Base-by-base conservation (phyloP, 768 basidiomycete genomes). In the Amanita thiersii region DNA sequence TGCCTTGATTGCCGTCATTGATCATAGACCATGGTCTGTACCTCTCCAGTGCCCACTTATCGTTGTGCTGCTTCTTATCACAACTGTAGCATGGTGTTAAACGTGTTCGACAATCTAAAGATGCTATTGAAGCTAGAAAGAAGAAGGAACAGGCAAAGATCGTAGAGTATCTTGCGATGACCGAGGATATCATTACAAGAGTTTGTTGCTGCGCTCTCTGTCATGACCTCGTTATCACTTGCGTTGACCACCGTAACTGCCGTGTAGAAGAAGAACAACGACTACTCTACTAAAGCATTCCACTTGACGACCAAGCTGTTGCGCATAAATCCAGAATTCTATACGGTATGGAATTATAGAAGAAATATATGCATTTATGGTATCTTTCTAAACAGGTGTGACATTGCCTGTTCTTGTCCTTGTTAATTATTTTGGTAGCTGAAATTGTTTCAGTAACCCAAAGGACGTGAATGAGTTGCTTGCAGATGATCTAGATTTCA, bases 281-380 rank as follows among this genome's bases (percentile, higher is more conserved):
- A 88, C 45, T 88, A 75, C 73, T 77, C 79, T 45, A 56, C 61
- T 20, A 82, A 84, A n/a, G 78, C 88, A 0, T 75, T 97, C 25
- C 68, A 74, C n/a, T 62, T 84, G 30, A 94, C 92, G 1, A 80
- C 81, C 11, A 69, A 66, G 19, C 59, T 97, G 17, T 76, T 99
- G 6, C 77, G 79, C 39, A 52, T 85, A 30, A 98, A 97, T 55
- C 92, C 94, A 2, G 96, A 99, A 61, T 91, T 91, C 56, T 96
- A 96, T 60, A 93, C 94, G 1, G 66, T 87, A 26, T 98, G 96
- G 96, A 94, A 96, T 61, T 93, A 91, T 61, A 73, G 96, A 34
- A 70, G 94, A 23, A 70, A 76, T 40, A 91, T 96, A 46, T 61
- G 94, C 14, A 56, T 81, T 29, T 64, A 77, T 17, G 84, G 84